Evolutionary conservation across 1,284 basidiomycete genomes (phyloP), one percentile per base, ranked within the genome.

Genomic region (Boletus nobilissimus): DNA sequence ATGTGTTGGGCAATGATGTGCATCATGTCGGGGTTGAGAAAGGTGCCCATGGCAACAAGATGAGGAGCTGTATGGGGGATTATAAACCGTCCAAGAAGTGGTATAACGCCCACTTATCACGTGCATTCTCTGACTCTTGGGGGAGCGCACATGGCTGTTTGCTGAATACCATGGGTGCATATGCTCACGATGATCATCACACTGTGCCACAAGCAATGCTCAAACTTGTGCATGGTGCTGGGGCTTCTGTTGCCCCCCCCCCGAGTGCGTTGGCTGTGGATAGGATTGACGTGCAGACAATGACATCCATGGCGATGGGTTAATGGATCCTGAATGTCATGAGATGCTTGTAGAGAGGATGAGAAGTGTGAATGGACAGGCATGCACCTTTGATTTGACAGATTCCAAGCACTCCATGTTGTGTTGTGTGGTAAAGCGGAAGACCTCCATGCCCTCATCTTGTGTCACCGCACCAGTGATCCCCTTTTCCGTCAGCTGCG

Each of bases 401-500:
- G 95, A 94, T 46, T 91, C 96, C 22, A 92, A 91, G 86, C 96
- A 99, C 87, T 99, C 98, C 3, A 98, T 99, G 84, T 99, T 99
- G 32, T 98, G 90, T 85, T 97, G 97, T 3, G 99, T 92, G 19
- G 96, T 94, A 81, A 99, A 98, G 86, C 99, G 97, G 63, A 98
- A 89, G 22, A 98, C 96, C 14, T 75, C 70, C 69, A 76, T 73
- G 14, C 74, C 74, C 77, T 85, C 83, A 77, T 88, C 84, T 40
- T 88, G 86, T 6, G 77, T 79, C 62, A 77, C 83, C 3, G 84
- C 86, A 8, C 86, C 88, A 8, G 88, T 89, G 93, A 99, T 96
- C 85, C 99, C 98, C 81, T 99, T 98, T 85, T 99, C 97, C 0
- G 97, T 99, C 0, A 98, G 98, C 97, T 98, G 99, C 0, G 98